Evolutionary conservation across 1,139 yeast species (phyloP), one percentile per base, ranked within the genome.

Genomic region (Pichiaceae sp.): DNA sequence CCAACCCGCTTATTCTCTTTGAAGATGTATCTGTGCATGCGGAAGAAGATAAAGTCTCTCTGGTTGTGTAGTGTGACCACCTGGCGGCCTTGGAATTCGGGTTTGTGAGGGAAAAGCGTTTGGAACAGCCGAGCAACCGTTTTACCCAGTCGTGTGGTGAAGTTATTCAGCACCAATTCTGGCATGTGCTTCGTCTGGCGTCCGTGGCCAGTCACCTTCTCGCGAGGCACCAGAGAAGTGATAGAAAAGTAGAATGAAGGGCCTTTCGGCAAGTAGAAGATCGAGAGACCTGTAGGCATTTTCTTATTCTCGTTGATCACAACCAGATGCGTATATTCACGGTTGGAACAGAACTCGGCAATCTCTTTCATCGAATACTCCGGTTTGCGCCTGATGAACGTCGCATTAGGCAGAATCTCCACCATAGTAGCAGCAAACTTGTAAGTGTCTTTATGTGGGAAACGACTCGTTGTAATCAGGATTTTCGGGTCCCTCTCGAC

Each of bases 61-160:
- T 91, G 98, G 58, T 91, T 91, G 59, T 91, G 98, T 55, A 91
- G 63, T 1, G 98, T 91, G 29, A 91, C 82, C 36, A 86, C 98
- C 58, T 91, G 96, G 50, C 98, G 73, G 27, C 98, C 98, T 59
- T 83, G 82, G 50, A 93, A 73, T 55, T 91, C 96, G 1, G 98
- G 98, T 42, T 75, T 73, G 42, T 83, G 87, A 2, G 98, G 98
- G 62, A 89, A 86, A 25, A 93, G 67, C 2, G 95, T 77, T 57
- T 87, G 97, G 63, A 91, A 91, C 44, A 91, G 63, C 43, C 94
- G 70, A 23, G 96, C 96, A 4, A 91, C 94, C 0, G 96, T 84
- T 52, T 81, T 79, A 59, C 98, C 98, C 45, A 93, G 68, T 48
- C 96, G 69, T 1, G 98, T 87, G 43, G 84, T 75, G 65, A 91